phyloP scores from a whole-genome alignment of 192 early-diverging fungal species.

The Coemansia sp. region DNA sequence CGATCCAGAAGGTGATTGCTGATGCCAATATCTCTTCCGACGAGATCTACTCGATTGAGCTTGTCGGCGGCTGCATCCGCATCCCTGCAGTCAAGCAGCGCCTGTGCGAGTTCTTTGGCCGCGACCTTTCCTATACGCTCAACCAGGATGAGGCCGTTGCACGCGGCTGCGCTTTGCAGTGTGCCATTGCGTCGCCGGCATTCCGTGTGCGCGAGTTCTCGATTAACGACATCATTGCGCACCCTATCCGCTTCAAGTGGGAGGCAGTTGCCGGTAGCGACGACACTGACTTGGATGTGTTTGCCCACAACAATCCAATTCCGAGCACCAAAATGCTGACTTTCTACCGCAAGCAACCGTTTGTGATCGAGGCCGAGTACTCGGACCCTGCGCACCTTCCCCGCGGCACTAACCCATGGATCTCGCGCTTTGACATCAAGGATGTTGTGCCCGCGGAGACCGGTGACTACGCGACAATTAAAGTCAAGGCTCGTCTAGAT shows the following conservation, averaged over 20 bases:
- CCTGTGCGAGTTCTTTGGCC: slow-evolving; percentile 85
- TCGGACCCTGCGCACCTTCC: slow-evolving; percentile 68
- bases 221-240: slow-evolving; percentile 84
- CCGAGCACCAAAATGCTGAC: slow-evolving; percentile 91
- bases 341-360: slow-evolving; percentile 83
- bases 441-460: slow-evolving; percentile 66
- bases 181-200: slow-evolving; percentile 93
- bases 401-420: slow-evolving; percentile 71
- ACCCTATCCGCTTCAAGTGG: slow-evolving; percentile 92
- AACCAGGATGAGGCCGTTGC: slow-evolving; percentile 98
- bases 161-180: slow-evolving; percentile 93
- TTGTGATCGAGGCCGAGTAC: slow-evolving; percentile 83
- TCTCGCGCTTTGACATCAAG: slow-evolving; percentile 85
- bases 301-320: slow-evolving; percentile 79
- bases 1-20: slow-evolving; percentile 74
- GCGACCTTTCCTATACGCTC: slow-evolving; percentile 85
- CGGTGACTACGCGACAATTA: slow-evolving; percentile 76
- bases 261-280: slow-evolving; percentile 60
- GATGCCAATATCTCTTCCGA: slow-evolving; percentile 69
- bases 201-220: slow-evolving; percentile 98
- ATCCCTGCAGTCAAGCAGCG: slow-evolving; percentile 90
- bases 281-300: slow-evolving; percentile 83
- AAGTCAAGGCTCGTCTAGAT: slow-evolving; percentile 90
- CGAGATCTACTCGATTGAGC: slow-evolving; percentile 93
- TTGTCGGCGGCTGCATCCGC: slow-evolving; percentile 93